Evolutionary conservation across 2,329 filamentous ascomycete genomes (phyloP).

Genomic region (Fusarium paranaense): DNA sequence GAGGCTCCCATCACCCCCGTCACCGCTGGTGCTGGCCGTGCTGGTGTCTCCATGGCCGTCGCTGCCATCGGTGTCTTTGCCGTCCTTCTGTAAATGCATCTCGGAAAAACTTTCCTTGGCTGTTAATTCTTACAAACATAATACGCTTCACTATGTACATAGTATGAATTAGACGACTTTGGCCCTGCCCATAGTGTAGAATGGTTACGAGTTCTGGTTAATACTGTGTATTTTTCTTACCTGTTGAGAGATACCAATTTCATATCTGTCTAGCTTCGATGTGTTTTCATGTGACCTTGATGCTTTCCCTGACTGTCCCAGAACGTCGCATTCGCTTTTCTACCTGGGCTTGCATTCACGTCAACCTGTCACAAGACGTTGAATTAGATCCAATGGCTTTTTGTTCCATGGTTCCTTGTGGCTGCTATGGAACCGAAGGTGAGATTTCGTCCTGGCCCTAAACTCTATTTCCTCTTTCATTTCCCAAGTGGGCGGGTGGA

Average conservation of each 20-base stretch:
- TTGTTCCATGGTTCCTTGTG: not conserved
- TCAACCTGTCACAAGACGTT: not conserved
- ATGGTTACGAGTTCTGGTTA: slow-evolving; percentile 42
- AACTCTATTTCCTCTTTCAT: slow-evolving; percentile 20
- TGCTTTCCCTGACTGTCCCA: not conserved
- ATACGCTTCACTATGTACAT: slow-evolving; percentile 46
- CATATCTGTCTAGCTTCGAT: not conserved
- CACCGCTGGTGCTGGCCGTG: slow-evolving; percentile 48
- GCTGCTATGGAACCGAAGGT: not conserved
- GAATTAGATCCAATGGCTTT: not conserved
- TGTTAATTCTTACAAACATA: slow-evolving; percentile 41
- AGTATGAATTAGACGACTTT: slow-evolving; percentile 45
- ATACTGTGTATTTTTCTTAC: slow-evolving; percentile 22
- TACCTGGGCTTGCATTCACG: not conserved
- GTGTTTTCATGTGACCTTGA: not conserved
- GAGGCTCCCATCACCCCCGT: slow-evolving; percentile 29
- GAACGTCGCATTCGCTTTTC: not conserved
- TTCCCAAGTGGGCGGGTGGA: not conserved
- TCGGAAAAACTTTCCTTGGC: slow-evolving; percentile 34
- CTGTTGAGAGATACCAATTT: slow-evolving; percentile 24
- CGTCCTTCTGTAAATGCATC: slow-evolving; percentile 49
- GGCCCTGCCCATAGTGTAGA: slow-evolving; percentile 38
- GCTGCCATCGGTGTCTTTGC: slow-evolving; percentile 49
- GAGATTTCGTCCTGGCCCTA: not conserved
- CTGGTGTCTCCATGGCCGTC: slow-evolving; percentile 46